phyloP scores from a whole-genome alignment of 1,139 yeast species.

The Candida albicans region DNA sequence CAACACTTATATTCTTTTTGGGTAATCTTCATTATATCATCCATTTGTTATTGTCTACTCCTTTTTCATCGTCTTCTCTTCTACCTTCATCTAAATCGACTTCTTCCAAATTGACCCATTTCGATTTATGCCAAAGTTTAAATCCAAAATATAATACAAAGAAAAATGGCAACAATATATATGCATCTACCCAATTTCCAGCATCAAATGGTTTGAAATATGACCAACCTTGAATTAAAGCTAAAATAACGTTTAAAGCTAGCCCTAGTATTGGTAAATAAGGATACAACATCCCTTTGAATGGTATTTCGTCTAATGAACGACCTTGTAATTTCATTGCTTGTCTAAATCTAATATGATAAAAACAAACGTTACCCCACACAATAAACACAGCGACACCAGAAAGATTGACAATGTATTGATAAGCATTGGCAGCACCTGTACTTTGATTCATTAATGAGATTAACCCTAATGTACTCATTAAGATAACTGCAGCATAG shows the following conservation, averaged over 20 bases:
- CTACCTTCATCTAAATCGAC: conserved; percentile 50
- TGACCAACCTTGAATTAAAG: conserved; percentile 70
- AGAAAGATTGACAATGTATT: conserved; percentile 52
- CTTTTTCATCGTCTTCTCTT: conserved; percentile 32
- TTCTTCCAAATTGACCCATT: conserved; percentile 39
- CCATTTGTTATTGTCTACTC: conserved; percentile 1
- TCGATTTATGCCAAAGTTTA: conserved; percentile 43
- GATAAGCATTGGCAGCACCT: conserved; percentile 55
- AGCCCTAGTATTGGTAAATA: conserved; percentile 52
- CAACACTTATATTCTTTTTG: too few species aligned
- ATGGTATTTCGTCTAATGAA: conserved; percentile 51
- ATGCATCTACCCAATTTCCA: conserved; percentile 63
- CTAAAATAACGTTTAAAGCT: conserved; percentile 51
- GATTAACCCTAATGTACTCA: conserved; percentile 50
- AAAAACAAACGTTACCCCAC: conserved; percentile 54
- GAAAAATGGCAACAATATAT: conserved; percentile 61
- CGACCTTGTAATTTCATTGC: conserved; percentile 50
- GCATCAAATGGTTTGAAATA: conserved; percentile 61
- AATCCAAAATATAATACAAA: conserved; percentile 33
- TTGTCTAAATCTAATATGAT: conserved; percentile 51
- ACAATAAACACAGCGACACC: conserved; percentile 60
- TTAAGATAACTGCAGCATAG: conserved; percentile 46
- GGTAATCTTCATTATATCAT: neutral
- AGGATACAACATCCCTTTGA: conserved; percentile 54
- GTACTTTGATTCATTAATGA: conserved; percentile 52